phyloP scores from a whole-genome alignment of 306 rosid species.

The Trifolium subterraneum region DNA sequence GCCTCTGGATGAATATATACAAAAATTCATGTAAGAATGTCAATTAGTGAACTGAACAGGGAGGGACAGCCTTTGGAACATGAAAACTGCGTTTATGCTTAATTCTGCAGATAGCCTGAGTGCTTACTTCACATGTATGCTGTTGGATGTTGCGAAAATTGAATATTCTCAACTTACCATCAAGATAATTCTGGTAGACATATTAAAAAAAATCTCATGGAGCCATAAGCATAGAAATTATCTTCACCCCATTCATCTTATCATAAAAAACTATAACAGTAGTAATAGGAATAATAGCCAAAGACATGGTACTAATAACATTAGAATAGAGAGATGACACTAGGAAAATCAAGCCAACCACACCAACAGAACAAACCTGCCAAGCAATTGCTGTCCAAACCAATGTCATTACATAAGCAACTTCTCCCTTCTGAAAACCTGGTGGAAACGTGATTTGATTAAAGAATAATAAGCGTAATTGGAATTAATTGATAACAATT shows the following conservation, averaged over 20 bases:
- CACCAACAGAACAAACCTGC: conserved; percentile 93
- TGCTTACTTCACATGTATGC: background rate
- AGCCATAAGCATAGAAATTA: conserved; percentile 84
- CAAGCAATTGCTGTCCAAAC: conserved; percentile 82
- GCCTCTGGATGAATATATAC: background rate
- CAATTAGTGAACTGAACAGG: background rate
- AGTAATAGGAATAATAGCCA: conserved; percentile 87
- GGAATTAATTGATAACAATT: no score
- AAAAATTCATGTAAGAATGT: background rate
- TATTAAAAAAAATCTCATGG: conserved; percentile 79
- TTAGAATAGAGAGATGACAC: conserved; percentile 91
- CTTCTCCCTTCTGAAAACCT: conserved; percentile 64
- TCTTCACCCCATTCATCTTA: conserved; percentile 82
- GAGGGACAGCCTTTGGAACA: background rate
- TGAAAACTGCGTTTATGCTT: background rate
- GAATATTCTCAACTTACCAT: no score
- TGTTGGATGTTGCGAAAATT: no score
- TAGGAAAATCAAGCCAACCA: conserved; percentile 82
- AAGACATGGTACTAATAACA: conserved; percentile 83
- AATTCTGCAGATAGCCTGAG: background rate
- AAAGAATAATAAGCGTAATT: no score
- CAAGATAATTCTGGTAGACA: conserved; percentile 80
- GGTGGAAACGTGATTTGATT: no score
- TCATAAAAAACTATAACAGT: conserved; percentile 70
- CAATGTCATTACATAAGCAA: conserved; percentile 73